Evolutionary conservation across 805 yeast species (phyloP), one percentile per base, ranked within the genome.

Genomic region (baker's yeast (Saccharomyces cerevisiae)): DNA sequence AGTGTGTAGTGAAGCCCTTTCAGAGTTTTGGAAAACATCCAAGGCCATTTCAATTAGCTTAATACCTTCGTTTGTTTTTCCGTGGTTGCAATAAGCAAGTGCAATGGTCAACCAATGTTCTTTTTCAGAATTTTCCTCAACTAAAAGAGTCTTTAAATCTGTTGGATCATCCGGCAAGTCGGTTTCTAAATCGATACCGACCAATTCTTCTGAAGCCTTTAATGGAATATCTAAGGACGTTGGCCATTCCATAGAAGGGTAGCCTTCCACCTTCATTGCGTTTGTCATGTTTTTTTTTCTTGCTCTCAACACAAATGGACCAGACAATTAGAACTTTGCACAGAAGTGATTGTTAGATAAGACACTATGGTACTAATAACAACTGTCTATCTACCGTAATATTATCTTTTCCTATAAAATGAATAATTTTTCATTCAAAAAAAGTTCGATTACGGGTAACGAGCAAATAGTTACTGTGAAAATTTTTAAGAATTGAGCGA

Each of bases 131-230:
- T 80, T 81, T 72, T 94, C 98, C 59, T 87, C 88, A 57, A 87
- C 85, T 58, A 94, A 74, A 57, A 92, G 79, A 28, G 81, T 79
- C 59, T 87, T 82, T 58, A 94, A 76, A 65, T 94, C 98, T 48
- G 82, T 78, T 4, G 96, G 88, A 68, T 92, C 96, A 24, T 88
- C 96, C 4, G 96, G 96, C 54, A 90, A 76, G 65, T 92, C 98
- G 36, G 83, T 82, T 51, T 79, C 79, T 56, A 87, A 77, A 64
- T 90, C 92, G 61, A 94, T 81, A 51, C 89, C 85, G 58, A 92
- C 96, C 57, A 89, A 87, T 71, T 90, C 96, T 62, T 85, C 87
- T 55, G 84, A 83, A 54, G 79, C 85, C 58, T 77, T 78, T 66
- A 89, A 74, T 47, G 96, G 97, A 64, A 92, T 85, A 68, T 75